Base-by-base conservation (phyloP, 768 basidiomycete species). In the Naganishia friedmannii region DNA sequence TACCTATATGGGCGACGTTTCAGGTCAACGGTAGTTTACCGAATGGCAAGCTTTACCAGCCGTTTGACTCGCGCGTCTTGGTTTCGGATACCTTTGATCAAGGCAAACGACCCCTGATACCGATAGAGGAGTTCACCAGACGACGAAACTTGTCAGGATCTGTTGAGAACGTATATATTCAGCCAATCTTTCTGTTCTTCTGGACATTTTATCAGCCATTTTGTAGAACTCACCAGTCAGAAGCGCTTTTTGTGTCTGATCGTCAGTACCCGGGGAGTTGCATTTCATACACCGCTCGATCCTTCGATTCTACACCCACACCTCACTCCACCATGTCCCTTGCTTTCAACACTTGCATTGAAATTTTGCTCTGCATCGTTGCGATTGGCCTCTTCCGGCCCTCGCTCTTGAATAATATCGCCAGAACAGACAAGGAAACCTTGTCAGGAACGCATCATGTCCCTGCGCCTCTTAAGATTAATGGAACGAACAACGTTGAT, bases 71-170 rank as follows among this genome's bases (percentile, higher is more conserved):
- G 23, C 12, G 17, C 12, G 48, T 23, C 23, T 51, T 6, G 3
- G 48, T 51, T 51, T 51, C 48, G 23, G n/a, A 26, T 51, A n/a
- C 48, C 48, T n/a, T 51, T 51, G 48, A 51, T 26, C n/a, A n/a
- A 26, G 48, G 19, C 23, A 21, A 12, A 51, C 1, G 48, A 23
- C 48, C 48, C 48, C 48, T 51, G 23, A n/a, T 51, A 7, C 7
- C 6, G n/a, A n/a, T 46, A 51, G 13, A 51, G 48, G 48, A 51
- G 19, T 7, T 51, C n/a, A 7, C 12, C 12, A 13, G 3, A 13
- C n/a, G 7, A 4, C n/a, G n/a, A 51, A 23, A 12, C n/a, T 4
- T 51, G 3, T 23, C n/a, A 51, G 48, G 21, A 3, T 3, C 13
- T 12, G 7, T 23, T 1, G 9, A 51, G 3, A 51, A 23, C 15